A percentile compares a stretch with the other conserved stretches of the same genome.
Evolutionary conservation across 1,284 basidiomycete species (phyloP).

Genomic region (Tylopilus sp.): DNA sequence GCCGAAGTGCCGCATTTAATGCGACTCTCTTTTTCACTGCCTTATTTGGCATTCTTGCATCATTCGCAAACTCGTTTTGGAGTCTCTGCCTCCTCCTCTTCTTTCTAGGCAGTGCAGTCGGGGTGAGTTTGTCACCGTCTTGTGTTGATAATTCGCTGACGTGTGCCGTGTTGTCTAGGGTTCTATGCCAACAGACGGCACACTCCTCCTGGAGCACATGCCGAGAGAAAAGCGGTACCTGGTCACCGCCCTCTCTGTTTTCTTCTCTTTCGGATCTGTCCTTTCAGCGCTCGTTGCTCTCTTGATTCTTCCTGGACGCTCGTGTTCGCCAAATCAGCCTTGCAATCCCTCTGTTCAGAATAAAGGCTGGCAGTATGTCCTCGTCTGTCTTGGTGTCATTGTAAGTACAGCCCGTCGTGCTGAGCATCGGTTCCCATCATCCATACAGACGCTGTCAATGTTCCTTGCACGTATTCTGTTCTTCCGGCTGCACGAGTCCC

Average conservation of each 20-base stretch:
- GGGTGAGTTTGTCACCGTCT: slow-evolving; percentile 44
- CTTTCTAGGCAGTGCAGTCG: slow-evolving; percentile 87
- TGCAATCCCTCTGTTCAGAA: slow-evolving; percentile 74
- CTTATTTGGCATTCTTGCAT: slow-evolving; percentile 83
- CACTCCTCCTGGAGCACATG: slow-evolving; percentile 91
- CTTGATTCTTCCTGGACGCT: slow-evolving; percentile 72
- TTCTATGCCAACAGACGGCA: slow-evolving; percentile 97
- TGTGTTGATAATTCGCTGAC: slow-evolving; percentile 5
- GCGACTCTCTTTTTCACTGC: slow-evolving; percentile 88
- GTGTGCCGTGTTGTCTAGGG: slow-evolving; percentile 47
- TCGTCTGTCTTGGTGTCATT: slow-evolving; percentile 69
- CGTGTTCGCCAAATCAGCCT: slow-evolving; percentile 54
- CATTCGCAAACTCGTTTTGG: slow-evolving; percentile 72
- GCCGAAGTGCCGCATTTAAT: slow-evolving; percentile 89
- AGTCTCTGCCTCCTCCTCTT: slow-evolving; percentile 81
- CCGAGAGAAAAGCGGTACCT: slow-evolving; percentile 90
- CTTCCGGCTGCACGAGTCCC: slow-evolving; percentile 91
- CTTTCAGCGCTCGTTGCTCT: slow-evolving; percentile 79
- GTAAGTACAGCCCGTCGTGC: slow-evolving; percentile 45
- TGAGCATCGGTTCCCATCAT: slow-evolving; percentile 5
- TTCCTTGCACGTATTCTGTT: slow-evolving; percentile 84
- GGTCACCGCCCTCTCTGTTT: slow-evolving; percentile 92
- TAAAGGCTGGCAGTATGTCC: slow-evolving; percentile 83
- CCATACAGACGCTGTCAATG: slow-evolving; percentile 76
- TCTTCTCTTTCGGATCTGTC: slow-evolving; percentile 91